These are phyloP conservation scores for Cladorrhinum sp. DNA, from an alignment of 2,329 filamentous ascomycete species.

Conservation along the genomic window DNA sequence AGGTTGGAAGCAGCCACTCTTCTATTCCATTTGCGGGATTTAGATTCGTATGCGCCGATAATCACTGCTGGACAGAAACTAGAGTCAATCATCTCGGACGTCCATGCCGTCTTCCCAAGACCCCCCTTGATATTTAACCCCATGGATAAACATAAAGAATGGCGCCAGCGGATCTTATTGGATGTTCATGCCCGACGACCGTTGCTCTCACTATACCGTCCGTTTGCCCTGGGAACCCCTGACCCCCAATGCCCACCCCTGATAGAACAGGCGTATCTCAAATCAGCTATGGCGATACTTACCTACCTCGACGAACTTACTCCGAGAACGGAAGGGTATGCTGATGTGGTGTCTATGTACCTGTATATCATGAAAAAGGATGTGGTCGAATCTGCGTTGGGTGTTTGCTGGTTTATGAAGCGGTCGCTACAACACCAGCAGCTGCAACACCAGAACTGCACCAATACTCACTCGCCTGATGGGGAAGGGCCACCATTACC, in stretches of 20 bases:
- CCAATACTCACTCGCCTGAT: background rate
- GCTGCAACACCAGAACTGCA: constrained; percentile 20
- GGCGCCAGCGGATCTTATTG: constrained; percentile 49
- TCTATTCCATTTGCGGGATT: constrained; percentile 49
- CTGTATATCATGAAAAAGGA: constrained; percentile 52
- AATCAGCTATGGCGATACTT: constrained; percentile 54
- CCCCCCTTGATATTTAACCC: constrained; percentile 40
- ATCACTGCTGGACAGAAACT: constrained; percentile 53
- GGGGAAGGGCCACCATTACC: background rate
- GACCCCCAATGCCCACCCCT: constrained; percentile 44
- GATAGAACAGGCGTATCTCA: constrained; percentile 51
- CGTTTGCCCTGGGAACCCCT: constrained; percentile 43
- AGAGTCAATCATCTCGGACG: constrained; percentile 52
- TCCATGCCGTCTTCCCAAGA: constrained; percentile 51
- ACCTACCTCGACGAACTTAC: constrained; percentile 55
- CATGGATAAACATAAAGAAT: constrained; percentile 47
- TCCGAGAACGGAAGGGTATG: constrained; percentile 44
- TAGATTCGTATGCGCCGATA: constrained; percentile 53
- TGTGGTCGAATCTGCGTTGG: constrained; percentile 53
- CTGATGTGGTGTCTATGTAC: constrained; percentile 50
- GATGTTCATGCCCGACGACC: constrained; percentile 53
- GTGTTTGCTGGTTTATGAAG: constrained; percentile 54
- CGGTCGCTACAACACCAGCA: constrained; percentile 28
- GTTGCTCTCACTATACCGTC: constrained; percentile 52
- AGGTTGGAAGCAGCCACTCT: constrained; percentile 51